Evolutionary conservation across 106 monocot species (phyloP).

Genomic region (Apostasia shenzhenica): DNA sequence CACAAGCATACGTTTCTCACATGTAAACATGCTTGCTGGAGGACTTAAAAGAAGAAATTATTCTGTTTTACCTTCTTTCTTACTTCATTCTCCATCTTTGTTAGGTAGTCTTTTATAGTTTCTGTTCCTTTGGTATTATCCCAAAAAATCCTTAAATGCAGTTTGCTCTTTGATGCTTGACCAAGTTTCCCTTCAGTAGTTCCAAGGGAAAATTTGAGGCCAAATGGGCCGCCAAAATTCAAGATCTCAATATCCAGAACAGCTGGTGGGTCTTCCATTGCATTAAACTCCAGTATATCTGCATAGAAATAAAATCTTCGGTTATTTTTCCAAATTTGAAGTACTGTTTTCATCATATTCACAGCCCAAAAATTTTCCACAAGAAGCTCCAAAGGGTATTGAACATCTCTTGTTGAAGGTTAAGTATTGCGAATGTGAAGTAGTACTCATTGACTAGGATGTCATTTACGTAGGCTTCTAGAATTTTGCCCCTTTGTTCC

Average conservation of each 20-base stretch:
- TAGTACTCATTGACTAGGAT: too few species aligned
- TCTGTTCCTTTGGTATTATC: constrained; percentile 48
- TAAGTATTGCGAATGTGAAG: too few species aligned
- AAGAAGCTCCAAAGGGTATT: too few species aligned
- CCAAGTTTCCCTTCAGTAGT: constrained; percentile 32
- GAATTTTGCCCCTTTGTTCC: too few species aligned
- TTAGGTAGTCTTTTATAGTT: constrained; percentile 40
- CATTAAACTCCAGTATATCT: constrained; percentile 82
- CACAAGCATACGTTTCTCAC: too few species aligned
- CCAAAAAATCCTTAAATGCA: constrained; percentile 63
- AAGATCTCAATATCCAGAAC: constrained; percentile 50
- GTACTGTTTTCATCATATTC: too few species aligned
- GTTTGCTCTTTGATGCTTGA: constrained; percentile 29
- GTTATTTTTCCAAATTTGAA: too few species aligned
- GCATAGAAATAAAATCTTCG: not conserved
- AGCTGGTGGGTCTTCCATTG: constrained; percentile 67
- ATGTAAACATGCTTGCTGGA: not conserved
- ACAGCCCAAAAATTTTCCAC: too few species aligned
- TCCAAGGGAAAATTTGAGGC: constrained; percentile 31
- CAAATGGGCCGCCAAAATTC: constrained; percentile 65
- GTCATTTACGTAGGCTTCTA: too few species aligned
- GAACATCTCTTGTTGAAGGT: too few species aligned
- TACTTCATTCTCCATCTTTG: constrained; percentile 72
- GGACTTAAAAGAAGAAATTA: not conserved
- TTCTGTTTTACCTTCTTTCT: constrained; percentile 52